phyloP scores from a whole-genome alignment of 345 rosid genomes.

The Draba incana region DNA sequence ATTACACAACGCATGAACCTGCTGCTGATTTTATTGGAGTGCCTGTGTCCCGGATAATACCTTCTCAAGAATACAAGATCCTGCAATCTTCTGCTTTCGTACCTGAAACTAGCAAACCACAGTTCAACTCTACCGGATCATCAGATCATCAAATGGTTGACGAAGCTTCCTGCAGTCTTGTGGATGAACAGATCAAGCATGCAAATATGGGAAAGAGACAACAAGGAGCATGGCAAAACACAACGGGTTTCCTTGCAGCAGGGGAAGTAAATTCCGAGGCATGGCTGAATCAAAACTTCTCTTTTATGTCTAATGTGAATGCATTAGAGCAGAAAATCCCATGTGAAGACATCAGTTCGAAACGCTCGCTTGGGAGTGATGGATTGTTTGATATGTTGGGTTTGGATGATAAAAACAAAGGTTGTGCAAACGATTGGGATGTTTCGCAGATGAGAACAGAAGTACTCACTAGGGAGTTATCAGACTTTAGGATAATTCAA shows the following conservation, averaged over 20 bases:
- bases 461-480: slow-evolving; percentile 44
- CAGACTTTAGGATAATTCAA: slow-evolving; percentile 42
- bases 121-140: slow-evolving; percentile 44
- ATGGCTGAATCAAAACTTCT: slow-evolving; percentile 57
- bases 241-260: slow-evolving; percentile 3
- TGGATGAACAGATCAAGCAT: slow-evolving; percentile 32
- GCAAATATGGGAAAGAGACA: slow-evolving; percentile 25
- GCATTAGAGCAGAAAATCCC: slow-evolving; percentile 50
- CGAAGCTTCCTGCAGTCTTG: slow-evolving; percentile 25
- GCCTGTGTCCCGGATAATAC: slow-evolving; percentile 51
- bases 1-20: slow-evolving; percentile 47
- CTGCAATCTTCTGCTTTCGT: slow-evolving; percentile 41
- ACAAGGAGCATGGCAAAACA: slow-evolving; percentile 36
- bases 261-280: slow-evolving; percentile 41
- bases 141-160: slow-evolving; percentile 31
- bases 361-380: slow-evolving; percentile 55
- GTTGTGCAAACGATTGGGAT: slow-evolving; percentile 47
- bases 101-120: slow-evolving; percentile 50
- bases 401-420: slow-evolving; percentile 63
- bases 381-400: slow-evolving; percentile 88
- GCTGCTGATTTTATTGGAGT: slow-evolving; percentile 48
- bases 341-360: slow-evolving; percentile 46
- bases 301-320: slow-evolving; percentile 38
- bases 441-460: slow-evolving; percentile 43
- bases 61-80: slow-evolving; percentile 43